Base-by-base conservation (phyloP, 768 basidiomycete species). In the Tylopilus felleus region DNA sequence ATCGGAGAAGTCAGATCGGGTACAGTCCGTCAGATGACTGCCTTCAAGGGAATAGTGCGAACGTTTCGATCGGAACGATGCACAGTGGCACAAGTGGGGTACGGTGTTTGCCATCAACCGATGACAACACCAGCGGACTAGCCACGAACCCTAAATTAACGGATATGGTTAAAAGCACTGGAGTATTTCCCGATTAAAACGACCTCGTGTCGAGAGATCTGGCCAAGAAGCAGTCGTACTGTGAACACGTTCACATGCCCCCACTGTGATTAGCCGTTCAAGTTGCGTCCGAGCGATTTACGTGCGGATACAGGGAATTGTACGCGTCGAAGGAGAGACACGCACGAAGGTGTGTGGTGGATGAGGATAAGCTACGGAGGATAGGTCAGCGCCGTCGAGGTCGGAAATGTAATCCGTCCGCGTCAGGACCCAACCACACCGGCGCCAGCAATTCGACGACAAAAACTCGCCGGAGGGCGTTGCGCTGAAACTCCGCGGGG, bases 71-170 rank as follows among this genome's bases (percentile, higher is more conserved):
- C 60, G 52, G 54, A 59, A 40, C 19, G 42, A 44, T 14, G 21
- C 46, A 48, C 35, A 55, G 65, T 33, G 33, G 33, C 33, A 33
- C 33, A 33, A 33, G 33, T 33, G 33, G 33, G 33, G 33, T 57
- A 61, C 62, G 55, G 54, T 51, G 49, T 59, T 57, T 57, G 43
- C 53, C 65, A 67, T 60, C 55, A 56, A 8, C 46, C 43, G 46
- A 57, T 55, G 58, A 60, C 55, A 53, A 28, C 58, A 52, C 51
- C 22, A 35, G 17, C 41, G 41, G 58, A 8, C 52, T 42, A 25
- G 56, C 46, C 36, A 49, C 55, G 54, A 67, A 69, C 67, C 65
- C 65, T 67, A 68, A 69, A 60, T 56, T 53, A 62, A 60, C 65
- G 67, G 69, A 69, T 63, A 48, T 67, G 56, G 59, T 52, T 31